Evolutionary conservation across 169 alveolate species (phyloP), one percentile per base, ranked within the genome.

Genomic region (Eimeria praecox): DNA sequence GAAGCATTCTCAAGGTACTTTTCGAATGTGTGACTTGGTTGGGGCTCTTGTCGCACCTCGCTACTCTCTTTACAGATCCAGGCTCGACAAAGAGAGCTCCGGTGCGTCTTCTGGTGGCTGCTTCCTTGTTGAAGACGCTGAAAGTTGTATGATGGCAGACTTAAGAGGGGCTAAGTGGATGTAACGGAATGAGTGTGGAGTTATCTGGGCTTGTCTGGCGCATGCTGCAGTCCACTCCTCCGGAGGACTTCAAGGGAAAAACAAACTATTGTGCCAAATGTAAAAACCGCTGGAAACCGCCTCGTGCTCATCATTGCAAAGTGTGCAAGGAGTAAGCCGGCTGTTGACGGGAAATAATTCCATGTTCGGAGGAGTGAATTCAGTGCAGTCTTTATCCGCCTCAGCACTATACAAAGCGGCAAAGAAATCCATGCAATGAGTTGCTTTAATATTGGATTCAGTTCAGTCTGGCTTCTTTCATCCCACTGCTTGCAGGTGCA

Each of bases 301-400:
- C 96, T n/a, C 96, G 99, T 80, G 98, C 98, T 9, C 98, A 98
- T 90, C 99, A 98, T 96, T 98, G 99, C 95, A 97, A 96, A 80
- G 95, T 95, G 64, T 98, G 99, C 95, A 95, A 96, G 40, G 97
- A 90, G 86, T 98, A 98, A 64, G 97, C 42, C 97, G n/a, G 95
- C 93, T 30, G 49, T n/a, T 42, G 9, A 20, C 46, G 12, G 6
- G 30, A 44, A 3, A 44, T n/a, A 22, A 14, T n/a, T 22, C 46
- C 30, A 24, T 1, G 0, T 59, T 18, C 18, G 69, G 8, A n/a
- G n/a, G n/a, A n/a, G n/a, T 33, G 46, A 3, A 30, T 24, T n/a
- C 73, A 2, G 30, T 46, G 33, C n/a, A 0, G 40, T 44, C 2
- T n/a, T n/a, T n/a, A n/a, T n/a, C n/a, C n/a, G n/a, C n/a, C n/a